phyloP scores from a whole-genome alignment of 768 basidiomycete species.

The Amanita jacksonii region DNA sequence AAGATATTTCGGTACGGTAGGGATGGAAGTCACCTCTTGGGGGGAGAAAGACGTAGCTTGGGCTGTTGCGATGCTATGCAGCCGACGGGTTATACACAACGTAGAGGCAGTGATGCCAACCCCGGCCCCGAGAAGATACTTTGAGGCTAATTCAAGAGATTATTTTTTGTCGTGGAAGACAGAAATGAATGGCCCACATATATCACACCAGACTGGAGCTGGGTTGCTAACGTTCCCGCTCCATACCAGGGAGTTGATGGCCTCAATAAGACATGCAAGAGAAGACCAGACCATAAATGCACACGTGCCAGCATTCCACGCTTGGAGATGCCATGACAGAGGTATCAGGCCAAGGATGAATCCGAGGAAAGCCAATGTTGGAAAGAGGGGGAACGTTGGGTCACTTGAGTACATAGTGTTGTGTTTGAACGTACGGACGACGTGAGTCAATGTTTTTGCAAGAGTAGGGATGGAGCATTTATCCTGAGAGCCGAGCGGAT shows the following conservation, averaged over 20 bases:
- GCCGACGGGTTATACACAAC: not conserved
- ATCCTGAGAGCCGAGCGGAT: no score
- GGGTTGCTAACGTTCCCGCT: slow-evolving; percentile 25
- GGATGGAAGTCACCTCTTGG: not conserved
- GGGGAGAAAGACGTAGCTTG: not conserved
- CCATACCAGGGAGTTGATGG: slow-evolving; percentile 50
- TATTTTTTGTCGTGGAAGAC: not conserved
- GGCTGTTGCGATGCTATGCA: not conserved
- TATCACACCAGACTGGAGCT: slow-evolving; percentile 57
- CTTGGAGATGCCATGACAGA: slow-evolving; percentile 37
- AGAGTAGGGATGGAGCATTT: no score
- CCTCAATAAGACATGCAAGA: slow-evolving; percentile 26
- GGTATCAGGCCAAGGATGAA: slow-evolving; percentile 36
- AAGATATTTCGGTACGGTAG: no score
- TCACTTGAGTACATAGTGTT: not conserved
- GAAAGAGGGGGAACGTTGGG: not conserved
- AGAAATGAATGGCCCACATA: slow-evolving; percentile 30
- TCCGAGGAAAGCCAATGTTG: slow-evolving; percentile 26
- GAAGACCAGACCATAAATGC: slow-evolving; percentile 37
- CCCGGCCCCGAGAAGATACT: slow-evolving; percentile 33
- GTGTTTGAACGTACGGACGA: no score
- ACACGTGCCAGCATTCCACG: slow-evolving; percentile 38
- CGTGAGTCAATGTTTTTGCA: no score
- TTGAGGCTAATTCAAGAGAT: slow-evolving; percentile 26
- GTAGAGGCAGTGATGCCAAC: slow-evolving; percentile 23